Evolutionary conservation across 2,329 filamentous ascomycete genomes (phyloP).

Genomic region (Talaromyces albobiverticillius): DNA sequence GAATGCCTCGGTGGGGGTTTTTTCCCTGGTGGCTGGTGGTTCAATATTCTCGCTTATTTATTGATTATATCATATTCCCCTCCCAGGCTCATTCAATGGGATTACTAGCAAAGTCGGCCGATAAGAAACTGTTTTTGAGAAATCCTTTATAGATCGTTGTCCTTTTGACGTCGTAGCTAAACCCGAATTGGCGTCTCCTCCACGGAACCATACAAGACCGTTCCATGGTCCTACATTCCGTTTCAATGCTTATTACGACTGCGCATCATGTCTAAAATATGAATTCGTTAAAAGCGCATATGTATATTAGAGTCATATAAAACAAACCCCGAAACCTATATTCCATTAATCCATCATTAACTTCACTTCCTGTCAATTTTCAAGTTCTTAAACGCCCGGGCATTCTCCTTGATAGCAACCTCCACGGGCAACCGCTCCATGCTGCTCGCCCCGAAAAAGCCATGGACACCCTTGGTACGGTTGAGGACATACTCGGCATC

Average conservation of each 20-base stretch:
- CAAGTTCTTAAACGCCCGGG: constrained; percentile 52
- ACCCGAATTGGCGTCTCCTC: not conserved
- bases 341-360: not conserved
- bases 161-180: no score
- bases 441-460: constrained; percentile 67
- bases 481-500: constrained; percentile 63
- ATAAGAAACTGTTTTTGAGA: no score
- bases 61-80: no score
- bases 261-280: no score
- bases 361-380: constrained; percentile 19
- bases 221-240: not conserved
- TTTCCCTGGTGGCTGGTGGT: no score
- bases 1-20: no score
- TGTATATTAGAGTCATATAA: not conserved
- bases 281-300: no score
- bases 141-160: no score
- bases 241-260: not conserved
- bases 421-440: constrained; percentile 70
- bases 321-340: not conserved
- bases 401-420: constrained; percentile 60
- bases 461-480: constrained; percentile 62
- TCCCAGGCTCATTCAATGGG: no score
- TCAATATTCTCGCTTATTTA: no score
- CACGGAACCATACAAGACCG: not conserved
- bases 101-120: no score